phyloP scores from a whole-genome alignment of 2,329 filamentous ascomycete species.

The Zymoseptoria ardabiliae region DNA sequence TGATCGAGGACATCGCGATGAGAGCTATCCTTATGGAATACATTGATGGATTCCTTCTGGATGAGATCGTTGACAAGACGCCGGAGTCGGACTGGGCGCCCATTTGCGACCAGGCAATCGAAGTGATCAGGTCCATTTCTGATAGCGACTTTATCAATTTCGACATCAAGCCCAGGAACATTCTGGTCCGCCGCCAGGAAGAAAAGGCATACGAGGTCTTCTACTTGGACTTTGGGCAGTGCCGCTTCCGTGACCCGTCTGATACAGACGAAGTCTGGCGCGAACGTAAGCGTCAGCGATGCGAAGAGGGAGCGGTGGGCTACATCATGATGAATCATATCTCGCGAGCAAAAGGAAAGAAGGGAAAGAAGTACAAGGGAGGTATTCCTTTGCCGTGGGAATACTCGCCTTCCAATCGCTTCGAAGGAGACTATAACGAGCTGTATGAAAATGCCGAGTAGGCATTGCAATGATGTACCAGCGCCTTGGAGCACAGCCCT shows the following conservation, averaged over 20 bases:
- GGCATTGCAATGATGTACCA: not conserved
- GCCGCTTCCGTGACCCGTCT: not conserved
- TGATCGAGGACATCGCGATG: not conserved
- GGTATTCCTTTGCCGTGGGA: not conserved
- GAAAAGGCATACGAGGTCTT: not conserved
- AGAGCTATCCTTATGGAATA: not conserved
- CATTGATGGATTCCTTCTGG: not conserved
- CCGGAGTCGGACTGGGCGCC: not conserved
- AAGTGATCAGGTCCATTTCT: not conserved
- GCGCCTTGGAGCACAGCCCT: not conserved
- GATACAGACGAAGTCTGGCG: not conserved
- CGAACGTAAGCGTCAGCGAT: not conserved
- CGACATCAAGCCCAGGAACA: not conserved
- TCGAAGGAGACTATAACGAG: not conserved
- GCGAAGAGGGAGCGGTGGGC: not conserved
- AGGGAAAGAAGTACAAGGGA: not conserved
- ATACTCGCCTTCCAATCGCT: not conserved
- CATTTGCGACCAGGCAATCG: not conserved
- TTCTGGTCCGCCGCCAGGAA: not conserved
- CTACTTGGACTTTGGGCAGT: not conserved
- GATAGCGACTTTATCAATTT: not conserved
- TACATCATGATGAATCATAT: conserved; percentile 1
- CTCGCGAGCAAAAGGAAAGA: not conserved
- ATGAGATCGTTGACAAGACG: not conserved
- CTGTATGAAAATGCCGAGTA: not conserved